phyloP scores from a whole-genome alignment of 2,329 filamentous ascomycete species.

The Cytospora chrysosperma region DNA sequence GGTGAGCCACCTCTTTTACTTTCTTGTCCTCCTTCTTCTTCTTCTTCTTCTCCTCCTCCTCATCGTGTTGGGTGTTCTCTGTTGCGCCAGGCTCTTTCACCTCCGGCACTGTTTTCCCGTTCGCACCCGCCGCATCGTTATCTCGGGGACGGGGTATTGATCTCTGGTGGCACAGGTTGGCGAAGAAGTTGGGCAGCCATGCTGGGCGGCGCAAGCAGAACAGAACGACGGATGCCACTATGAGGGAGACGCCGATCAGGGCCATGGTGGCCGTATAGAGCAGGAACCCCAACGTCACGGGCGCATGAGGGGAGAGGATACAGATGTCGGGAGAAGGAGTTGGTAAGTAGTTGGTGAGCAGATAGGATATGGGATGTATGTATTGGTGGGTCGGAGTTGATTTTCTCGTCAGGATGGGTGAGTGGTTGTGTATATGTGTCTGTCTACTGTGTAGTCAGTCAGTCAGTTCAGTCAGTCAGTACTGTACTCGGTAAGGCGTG shows the following conservation, averaged over 20 bases:
- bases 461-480: no score
- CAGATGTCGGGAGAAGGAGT: background rate
- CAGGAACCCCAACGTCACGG: background rate
- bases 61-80: background rate
- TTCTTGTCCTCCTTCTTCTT: no score
- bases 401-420: no score
- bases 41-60: constrained; percentile 18
- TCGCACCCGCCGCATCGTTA: constrained; percentile 1
- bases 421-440: no score
- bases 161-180: constrained; percentile 26
- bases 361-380: no score
- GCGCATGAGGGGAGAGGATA: background rate
- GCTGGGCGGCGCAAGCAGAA: constrained; percentile 54
- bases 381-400: no score
- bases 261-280: constrained; percentile 43
- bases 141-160: constrained; percentile 19
- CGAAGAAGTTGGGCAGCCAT: constrained; percentile 44
- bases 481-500: no score
- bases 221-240: constrained; percentile 60
- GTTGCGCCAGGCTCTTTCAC: background rate
- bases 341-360: background rate
- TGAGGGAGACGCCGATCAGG: constrained; percentile 59
- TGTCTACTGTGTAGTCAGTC: no score
- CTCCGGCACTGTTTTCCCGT: background rate
- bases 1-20: no score